Base-by-base conservation (phyloP, 73 alveolate species). In the Paramecium biaurelia region DNA sequence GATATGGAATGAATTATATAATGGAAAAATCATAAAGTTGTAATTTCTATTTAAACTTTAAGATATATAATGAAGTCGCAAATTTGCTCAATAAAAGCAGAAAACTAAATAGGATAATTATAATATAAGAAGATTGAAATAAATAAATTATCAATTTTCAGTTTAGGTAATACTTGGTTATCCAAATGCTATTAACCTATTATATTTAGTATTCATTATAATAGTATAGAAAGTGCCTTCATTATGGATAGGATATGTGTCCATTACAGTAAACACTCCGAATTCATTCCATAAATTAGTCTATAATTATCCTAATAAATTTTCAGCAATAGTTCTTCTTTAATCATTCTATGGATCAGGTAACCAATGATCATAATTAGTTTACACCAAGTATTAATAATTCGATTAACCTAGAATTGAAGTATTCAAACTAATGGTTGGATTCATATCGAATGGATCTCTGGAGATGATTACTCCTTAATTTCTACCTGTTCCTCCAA, bases 231-330 rank as follows among this genome's bases (percentile, higher is more conserved):
- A 79, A 37, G 90, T 79, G 24, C 76, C 90, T 5, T 79, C 90
- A 79, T 79, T 79, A 79, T 79, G 90, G 1, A 79, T 79, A 1
- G 90, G 90, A 47, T 79, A 79, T 12, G 90, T 79, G 23, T 79
- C 90, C 90, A 79, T 79, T 4, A 79, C 74, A 30, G 90, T 72
- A 23, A 37, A 79, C 5, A 79, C 90, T 79, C 90, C 90, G 9
- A 79, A 79, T 47, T 79, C 90, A 79, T 79, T 79, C 56, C 21
- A 4, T 42, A 43, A 35, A 79, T 45, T 79, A 12, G 14, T 21
- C n/a, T 26, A 1, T 41, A 79, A 37, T 3, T 79, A 26, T 2
- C 23, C 45, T 9, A 79, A 8, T 18, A 79, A 24, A 45, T 43
- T 79, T 37, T 79, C 90, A 5, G 76, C 90, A 14, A 79, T 79